Percentiles rank a stretch among this genome's conserved stretches.
phyloP scores from a whole-genome alignment of 164 flowering plant species.

The Amborella trichopoda region DNA sequence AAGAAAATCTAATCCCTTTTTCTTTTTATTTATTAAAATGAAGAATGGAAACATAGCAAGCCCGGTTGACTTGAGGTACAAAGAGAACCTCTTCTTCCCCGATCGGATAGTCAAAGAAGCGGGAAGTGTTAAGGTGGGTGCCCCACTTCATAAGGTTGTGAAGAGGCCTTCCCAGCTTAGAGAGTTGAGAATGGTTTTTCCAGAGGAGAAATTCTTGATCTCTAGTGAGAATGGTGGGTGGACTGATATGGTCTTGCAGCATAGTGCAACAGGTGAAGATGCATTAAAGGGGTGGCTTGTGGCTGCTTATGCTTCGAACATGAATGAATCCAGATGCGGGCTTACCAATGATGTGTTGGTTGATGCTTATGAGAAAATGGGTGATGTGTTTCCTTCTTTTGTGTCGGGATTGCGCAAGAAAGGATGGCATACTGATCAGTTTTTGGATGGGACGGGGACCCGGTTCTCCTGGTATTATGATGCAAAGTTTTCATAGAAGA shows the following conservation, averaged over 20 bases:
- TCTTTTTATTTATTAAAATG: too few relatives aligned
- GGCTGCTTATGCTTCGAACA: slow-evolving; percentile 69
- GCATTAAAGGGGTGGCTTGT: slow-evolving; percentile 91
- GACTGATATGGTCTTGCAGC: slow-evolving; percentile 71
- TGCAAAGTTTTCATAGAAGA: too few relatives aligned
- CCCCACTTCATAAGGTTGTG: slow-evolving; percentile 39
- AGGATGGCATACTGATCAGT: slow-evolving; percentile 97
- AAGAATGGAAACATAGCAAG: slow-evolving; percentile 70
- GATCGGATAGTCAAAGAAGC: slow-evolving; percentile 70
- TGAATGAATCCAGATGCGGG: slow-evolving; percentile 21
- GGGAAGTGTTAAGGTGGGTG: slow-evolving; percentile 74
- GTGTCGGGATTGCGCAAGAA: slow-evolving; percentile 50
- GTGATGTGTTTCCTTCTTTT: slow-evolving; percentile 36
- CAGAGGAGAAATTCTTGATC: slow-evolving; percentile 65
- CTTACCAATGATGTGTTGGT: slow-evolving; percentile 11
- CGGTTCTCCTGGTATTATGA: slow-evolving; percentile 75
- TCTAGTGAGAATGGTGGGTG: slow-evolving; percentile 25
- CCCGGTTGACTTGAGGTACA: slow-evolving; percentile 83
- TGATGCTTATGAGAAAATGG: slow-evolving; percentile 69
- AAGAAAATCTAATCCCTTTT: too few relatives aligned
- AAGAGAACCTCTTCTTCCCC: slow-evolving; percentile 75
- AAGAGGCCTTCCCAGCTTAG: slow-evolving; percentile 49
- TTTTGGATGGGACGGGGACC: slow-evolving; percentile 80
- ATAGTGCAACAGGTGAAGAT: slow-evolving; percentile 81
- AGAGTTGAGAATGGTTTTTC: slow-evolving; percentile 42